phyloP scores from a whole-genome alignment of 768 basidiomycete species.

The Phylloporus rhodoxanthus region DNA sequence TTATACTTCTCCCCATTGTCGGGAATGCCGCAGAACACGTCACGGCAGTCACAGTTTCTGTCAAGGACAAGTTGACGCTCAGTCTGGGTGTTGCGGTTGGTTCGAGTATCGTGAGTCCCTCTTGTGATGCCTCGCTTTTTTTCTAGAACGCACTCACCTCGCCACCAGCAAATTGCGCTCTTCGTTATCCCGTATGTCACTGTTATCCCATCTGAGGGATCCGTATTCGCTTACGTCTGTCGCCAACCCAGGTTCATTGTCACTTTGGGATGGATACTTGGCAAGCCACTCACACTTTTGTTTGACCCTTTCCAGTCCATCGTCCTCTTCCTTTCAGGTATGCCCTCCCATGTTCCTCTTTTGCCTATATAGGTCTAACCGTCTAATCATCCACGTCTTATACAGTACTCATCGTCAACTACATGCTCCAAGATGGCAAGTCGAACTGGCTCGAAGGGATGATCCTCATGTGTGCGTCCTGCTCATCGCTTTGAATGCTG shows the following conservation, averaged over 20 bases:
- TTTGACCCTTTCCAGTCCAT: constrained; percentile 84
- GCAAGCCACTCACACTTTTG: constrained; percentile 71
- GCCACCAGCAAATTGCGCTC: constrained; percentile 60
- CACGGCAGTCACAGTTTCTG: constrained; percentile 86
- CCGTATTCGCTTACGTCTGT: constrained; percentile 6
- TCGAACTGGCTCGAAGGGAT: constrained; percentile 92
- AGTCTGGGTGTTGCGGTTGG: constrained; percentile 89
- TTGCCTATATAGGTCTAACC: not conserved
- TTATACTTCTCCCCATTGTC: constrained; percentile 87
- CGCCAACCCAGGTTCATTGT: constrained; percentile 55
- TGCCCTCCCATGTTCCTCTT: constrained; percentile 4
- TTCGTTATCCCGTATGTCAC: constrained; percentile 55
- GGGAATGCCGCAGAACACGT: constrained; percentile 90
- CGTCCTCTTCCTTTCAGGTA: constrained; percentile 18
- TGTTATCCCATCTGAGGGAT: not conserved
- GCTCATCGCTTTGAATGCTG: not conserved
- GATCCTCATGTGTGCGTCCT: constrained; percentile 57
- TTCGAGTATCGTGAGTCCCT: constrained; percentile 61
- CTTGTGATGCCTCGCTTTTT: not conserved
- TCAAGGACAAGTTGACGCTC: constrained; percentile 83
- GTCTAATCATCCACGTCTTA: not conserved
- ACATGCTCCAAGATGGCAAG: constrained; percentile 78
- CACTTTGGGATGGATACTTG: constrained; percentile 72
- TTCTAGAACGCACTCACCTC: not conserved
- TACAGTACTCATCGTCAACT: constrained; percentile 75